Conservation (phyloP, 495 filamentous ascomycete species). For the Chaetomium tenue region DNA sequence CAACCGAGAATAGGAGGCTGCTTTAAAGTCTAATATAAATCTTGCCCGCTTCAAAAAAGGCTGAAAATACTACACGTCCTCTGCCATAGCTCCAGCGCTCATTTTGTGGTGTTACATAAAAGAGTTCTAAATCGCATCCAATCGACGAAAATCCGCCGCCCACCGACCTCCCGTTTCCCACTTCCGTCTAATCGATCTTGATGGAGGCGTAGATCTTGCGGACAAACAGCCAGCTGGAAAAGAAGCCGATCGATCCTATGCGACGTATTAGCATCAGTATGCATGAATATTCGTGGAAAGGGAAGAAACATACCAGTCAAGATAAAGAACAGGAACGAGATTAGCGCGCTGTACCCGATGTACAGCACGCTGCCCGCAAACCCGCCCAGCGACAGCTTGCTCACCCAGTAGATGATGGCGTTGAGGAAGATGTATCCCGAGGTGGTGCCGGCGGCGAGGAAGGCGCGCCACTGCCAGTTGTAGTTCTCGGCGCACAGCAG, state of each 20-base stretch:
- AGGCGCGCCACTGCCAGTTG: constrained; percentile 97
- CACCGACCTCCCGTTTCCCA: not conserved
- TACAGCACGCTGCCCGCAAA: constrained; percentile 86
- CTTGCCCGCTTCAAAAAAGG: not conserved
- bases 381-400: constrained; percentile 77
- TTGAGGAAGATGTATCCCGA: constrained; percentile 88
- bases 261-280: constrained; percentile 8
- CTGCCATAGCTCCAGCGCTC: not conserved
- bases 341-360: constrained; percentile 84
- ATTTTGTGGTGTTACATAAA: not conserved
- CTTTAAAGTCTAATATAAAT: not conserved
- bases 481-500: constrained; percentile 95
- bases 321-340: constrained; percentile 89
- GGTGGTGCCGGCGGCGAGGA: constrained; percentile 81
- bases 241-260: constrained; percentile 85
- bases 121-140: constrained; percentile 1
- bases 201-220: constrained; percentile 91
- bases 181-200: constrained; percentile 73
- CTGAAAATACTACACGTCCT: not conserved
- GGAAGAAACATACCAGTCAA: constrained; percentile 70
- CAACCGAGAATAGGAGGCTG: too few relatives aligned
- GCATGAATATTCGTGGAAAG: not conserved
- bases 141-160: not conserved
- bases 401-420: constrained; percentile 83
- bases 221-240: constrained; percentile 89